These are phyloP conservation scores for Podaxis carcinomalis DNA, from an alignment of 768 basidiomycete genomes.

Conservation along the genomic window DNA sequence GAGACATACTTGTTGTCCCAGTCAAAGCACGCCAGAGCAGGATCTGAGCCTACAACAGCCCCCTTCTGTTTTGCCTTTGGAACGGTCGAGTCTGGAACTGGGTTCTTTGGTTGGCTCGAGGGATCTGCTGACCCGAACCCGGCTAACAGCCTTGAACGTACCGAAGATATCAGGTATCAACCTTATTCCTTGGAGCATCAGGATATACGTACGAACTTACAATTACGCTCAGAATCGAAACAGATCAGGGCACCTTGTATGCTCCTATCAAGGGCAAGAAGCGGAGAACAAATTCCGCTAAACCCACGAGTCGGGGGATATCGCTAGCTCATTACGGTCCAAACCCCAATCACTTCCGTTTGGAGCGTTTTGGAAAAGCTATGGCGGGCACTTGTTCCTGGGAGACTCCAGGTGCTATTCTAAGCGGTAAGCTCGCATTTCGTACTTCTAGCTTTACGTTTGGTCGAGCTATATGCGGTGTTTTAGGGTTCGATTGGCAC, in stretches of 20 bases:
- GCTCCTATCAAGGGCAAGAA: background rate
- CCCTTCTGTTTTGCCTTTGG: slow-evolving; percentile 75
- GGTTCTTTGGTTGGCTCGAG: slow-evolving; percentile 76
- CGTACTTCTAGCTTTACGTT: background rate
- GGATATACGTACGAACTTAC: background rate
- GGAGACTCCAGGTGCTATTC: slow-evolving; percentile 60
- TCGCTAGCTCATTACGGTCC: background rate
- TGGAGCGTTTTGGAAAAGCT: slow-evolving; percentile 69
- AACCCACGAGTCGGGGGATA: background rate
- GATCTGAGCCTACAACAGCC: slow-evolving; percentile 44
- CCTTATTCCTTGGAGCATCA: background rate
- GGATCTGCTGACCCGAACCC: slow-evolving; percentile 30
- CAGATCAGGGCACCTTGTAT: background rate
- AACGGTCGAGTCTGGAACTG: slow-evolving; percentile 27
- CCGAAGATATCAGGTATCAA: slow-evolving; percentile 14
- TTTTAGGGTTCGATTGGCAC: slow-evolving; percentile 55
- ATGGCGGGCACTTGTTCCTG: slow-evolving; percentile 73
- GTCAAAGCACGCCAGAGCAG: slow-evolving; percentile 27
- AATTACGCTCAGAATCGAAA: background rate
- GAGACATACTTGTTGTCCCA: slow-evolving; percentile 52
- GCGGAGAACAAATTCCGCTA: background rate
- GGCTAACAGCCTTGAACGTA: background rate
- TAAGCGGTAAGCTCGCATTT: slow-evolving; percentile 37
- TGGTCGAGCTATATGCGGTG: background rate
- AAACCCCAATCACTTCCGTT: slow-evolving; percentile 46